Percentiles rank a stretch among this genome's conserved stretches.
phyloP scores from a whole-genome alignment of 2,329 filamentous ascomycete genomes.

The Xylogone sp. region DNA sequence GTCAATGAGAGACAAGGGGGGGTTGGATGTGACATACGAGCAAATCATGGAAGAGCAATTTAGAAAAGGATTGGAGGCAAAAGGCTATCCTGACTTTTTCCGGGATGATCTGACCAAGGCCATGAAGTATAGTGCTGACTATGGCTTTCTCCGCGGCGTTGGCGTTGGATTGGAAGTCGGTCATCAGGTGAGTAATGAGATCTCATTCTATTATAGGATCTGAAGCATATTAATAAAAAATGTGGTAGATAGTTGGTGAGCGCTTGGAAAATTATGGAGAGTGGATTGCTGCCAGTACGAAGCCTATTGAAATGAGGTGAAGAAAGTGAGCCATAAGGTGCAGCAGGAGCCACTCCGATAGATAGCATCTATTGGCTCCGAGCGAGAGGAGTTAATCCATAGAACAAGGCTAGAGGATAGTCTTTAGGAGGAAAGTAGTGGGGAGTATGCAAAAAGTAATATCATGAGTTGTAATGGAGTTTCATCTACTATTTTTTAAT shows the following conservation, averaged over 20 bases:
- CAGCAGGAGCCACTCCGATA: no score
- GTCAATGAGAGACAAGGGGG: slow-evolving; percentile 31
- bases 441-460: no score
- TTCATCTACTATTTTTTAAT: no score
- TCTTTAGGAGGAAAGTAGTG: no score
- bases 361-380: no score
- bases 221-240: slow-evolving; percentile 3
- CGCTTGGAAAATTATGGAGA: neutral
- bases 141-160: slow-evolving; percentile 34
- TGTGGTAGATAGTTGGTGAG: neutral
- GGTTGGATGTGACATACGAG: slow-evolving; percentile 23
- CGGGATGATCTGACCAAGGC: slow-evolving; percentile 17
- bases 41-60: slow-evolving; percentile 5
- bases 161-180: slow-evolving; percentile 4
- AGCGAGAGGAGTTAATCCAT: no score
- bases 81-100: slow-evolving; percentile 12
- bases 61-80: neutral
- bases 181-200: slow-evolving; percentile 2
- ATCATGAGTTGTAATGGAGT: no score
- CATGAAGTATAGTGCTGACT: slow-evolving; percentile 24
- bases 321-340: no score
- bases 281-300: no score
- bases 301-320: no score
- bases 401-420: no score
- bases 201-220: neutral